phyloP scores from a whole-genome alignment of 352 stramenopile genomes.

The Discostella stelligera region DNA sequence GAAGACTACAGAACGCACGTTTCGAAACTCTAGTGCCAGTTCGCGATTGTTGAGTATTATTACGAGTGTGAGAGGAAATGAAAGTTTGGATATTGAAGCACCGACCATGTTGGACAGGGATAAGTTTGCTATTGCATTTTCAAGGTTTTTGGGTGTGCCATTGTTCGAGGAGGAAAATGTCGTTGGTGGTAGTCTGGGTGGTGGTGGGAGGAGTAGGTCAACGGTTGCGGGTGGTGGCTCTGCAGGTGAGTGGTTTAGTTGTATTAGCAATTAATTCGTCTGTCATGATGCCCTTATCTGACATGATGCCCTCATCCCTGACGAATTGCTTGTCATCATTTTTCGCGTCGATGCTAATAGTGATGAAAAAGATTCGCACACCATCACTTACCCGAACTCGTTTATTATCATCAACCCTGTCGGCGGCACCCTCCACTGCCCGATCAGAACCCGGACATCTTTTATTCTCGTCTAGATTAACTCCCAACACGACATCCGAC shows the following conservation, averaged over 20 bases:
- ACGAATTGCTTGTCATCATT: background rate
- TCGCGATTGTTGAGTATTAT: slow-evolving; percentile 66
- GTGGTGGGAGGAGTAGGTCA: background rate
- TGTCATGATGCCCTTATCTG: no score
- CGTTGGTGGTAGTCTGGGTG: background rate
- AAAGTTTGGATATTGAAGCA: slow-evolving; percentile 77
- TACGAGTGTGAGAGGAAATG: slow-evolving; percentile 36
- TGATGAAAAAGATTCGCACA: slow-evolving; percentile 47
- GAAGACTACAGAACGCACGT: slow-evolving; percentile 73
- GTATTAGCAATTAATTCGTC: no score
- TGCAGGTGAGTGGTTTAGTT: slow-evolving; percentile 1
- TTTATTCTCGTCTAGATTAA: slow-evolving; percentile 4
- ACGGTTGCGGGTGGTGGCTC: background rate
- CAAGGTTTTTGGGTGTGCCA: slow-evolving; percentile 70
- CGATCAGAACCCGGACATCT: slow-evolving; percentile 31
- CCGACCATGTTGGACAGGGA: slow-evolving; percentile 75
- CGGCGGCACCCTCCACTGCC: slow-evolving; percentile 15
- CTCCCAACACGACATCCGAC: slow-evolving; percentile 19
- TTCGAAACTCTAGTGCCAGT: slow-evolving; percentile 52
- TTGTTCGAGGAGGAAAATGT: slow-evolving; percentile 54
- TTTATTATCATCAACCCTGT: slow-evolving; percentile 14
- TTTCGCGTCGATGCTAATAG: background rate
- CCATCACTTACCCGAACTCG: slow-evolving; percentile 32
- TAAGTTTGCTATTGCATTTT: slow-evolving; percentile 80
- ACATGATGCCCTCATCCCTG: slow-evolving; percentile 2